These are phyloP conservation scores for Termitomyces sp. DNA, from an alignment of 768 basidiomycete genomes.

Conservation along the genomic window DNA sequence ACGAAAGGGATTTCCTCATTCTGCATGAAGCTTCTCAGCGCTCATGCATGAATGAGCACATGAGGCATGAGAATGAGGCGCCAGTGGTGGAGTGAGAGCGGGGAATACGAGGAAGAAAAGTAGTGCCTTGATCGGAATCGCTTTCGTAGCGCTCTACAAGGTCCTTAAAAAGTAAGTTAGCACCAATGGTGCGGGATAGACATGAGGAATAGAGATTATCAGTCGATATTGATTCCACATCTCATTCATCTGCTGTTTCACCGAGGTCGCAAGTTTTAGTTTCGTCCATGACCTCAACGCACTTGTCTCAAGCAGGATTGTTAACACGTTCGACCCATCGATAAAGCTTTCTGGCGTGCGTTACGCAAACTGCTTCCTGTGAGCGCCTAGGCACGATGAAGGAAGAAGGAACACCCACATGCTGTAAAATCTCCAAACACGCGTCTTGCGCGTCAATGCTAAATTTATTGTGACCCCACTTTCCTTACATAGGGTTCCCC, in stretches of 20 bases:
- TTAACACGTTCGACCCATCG: neutral
- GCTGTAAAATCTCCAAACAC: too few species aligned
- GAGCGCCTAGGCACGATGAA: neutral
- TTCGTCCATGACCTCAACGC: neutral
- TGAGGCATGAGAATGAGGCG: constrained; percentile 22
- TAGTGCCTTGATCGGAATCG: neutral
- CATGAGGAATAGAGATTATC: neutral
- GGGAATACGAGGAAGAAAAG: neutral
- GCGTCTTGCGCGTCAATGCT: neutral
- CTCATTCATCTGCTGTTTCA: neutral
- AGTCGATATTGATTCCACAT: neutral
- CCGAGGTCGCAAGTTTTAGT: too few species aligned
- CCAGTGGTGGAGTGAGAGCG: constrained; percentile 21
- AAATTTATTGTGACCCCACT: neutral
- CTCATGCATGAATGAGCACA: constrained; percentile 28
- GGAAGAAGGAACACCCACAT: neutral
- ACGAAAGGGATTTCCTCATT: neutral
- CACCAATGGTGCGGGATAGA: neutral
- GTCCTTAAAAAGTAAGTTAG: neutral
- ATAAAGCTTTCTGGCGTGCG: neutral
- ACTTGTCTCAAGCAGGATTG: neutral
- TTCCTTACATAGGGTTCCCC: neutral
- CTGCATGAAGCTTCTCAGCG: constrained; percentile 15
- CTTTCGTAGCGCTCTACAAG: neutral
- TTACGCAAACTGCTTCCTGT: neutral